Conservation (phyloP, 371 early-diverging fungal genomes). For the Rhizopus delemar region DNA sequence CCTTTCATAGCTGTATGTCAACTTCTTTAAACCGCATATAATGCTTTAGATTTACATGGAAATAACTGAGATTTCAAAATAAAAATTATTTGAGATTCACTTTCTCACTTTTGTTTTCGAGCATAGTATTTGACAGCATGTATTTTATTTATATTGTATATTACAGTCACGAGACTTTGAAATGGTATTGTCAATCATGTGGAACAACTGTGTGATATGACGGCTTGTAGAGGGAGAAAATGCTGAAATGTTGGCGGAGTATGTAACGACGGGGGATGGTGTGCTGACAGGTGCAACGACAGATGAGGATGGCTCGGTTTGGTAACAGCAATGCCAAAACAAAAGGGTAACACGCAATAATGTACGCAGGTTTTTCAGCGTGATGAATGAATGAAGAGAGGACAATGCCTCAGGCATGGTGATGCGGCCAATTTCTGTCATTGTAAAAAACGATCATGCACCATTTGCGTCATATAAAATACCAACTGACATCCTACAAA, state of each 20-base stretch:
- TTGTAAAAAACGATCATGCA: constrained; percentile 26
- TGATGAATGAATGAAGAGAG: constrained; percentile 15
- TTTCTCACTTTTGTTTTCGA: too few relatives aligned
- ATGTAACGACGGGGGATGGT: too few relatives aligned
- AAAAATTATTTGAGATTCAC: too few relatives aligned
- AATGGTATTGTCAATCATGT: constrained; percentile 30
- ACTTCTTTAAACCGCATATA: too few relatives aligned
- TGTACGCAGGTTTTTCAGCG: constrained; percentile 10
- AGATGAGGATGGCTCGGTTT: constrained; percentile 14
- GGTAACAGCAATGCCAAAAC: constrained; percentile 1
- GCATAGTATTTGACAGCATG: constrained; percentile 29
- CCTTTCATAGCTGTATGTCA: too few relatives aligned
- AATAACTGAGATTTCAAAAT: too few relatives aligned
- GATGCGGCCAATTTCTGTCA: constrained; percentile 14
- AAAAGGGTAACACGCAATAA: constrained; percentile 16
- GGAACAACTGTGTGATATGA: constrained; percentile 29
- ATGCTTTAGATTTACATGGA: too few relatives aligned
- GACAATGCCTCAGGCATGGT: constrained; percentile 17
- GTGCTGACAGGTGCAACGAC: too few relatives aligned
- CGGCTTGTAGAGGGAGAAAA: constrained; percentile 30
- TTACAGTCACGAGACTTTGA: constrained; percentile 26
- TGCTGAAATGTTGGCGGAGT: too few relatives aligned
- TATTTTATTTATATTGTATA: constrained; percentile 31
- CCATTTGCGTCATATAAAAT: constrained; percentile 32
- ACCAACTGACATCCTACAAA: constrained; percentile 4